Conservation (phyloP, 257 asterid species). For the Scutellaria minor region DNA sequence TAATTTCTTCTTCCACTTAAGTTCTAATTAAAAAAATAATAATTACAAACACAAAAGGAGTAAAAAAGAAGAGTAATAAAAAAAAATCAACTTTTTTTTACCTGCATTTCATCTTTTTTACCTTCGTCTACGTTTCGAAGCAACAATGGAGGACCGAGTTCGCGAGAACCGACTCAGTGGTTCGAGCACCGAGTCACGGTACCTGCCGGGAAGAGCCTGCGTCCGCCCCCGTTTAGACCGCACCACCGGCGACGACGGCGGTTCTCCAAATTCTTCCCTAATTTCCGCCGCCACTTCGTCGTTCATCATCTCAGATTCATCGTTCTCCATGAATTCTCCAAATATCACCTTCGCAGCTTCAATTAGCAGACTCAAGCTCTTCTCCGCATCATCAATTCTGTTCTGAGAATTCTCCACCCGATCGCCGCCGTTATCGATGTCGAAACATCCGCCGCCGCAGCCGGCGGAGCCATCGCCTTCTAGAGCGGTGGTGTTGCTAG, state of each 20-base stretch:
- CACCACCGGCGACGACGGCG: constrained; percentile 31
- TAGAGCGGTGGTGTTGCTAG: constrained; percentile 14
- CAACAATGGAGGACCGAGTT: constrained; percentile 31
- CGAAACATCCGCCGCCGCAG: background rate
- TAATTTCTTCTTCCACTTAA: background rate
- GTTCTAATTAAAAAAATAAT: background rate
- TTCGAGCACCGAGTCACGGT: constrained; percentile 48
- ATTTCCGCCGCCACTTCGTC: constrained; percentile 17
- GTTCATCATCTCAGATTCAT: constrained; percentile 18
- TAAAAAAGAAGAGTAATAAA: background rate
- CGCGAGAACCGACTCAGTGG: constrained; percentile 47
- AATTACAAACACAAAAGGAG: background rate
- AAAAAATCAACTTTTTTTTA: background rate
- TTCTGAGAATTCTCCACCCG: constrained; percentile 14
- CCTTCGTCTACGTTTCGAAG: constrained; percentile 38
- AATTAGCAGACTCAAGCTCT: constrained; percentile 40
- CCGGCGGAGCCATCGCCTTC: background rate
- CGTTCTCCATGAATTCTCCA: constrained; percentile 38
- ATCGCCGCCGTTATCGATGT: constrained; percentile 20
- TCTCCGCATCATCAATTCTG: constrained; percentile 12
- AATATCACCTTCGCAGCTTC: constrained; percentile 51
- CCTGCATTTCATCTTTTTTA: constrained; percentile 19
- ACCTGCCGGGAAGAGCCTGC: constrained; percentile 44
- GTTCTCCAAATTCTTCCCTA: constrained; percentile 5
- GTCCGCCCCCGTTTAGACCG: constrained; percentile 45